These are phyloP conservation scores for Ustilago loliicola DNA, from an alignment of 1,284 basidiomycete species.

Conservation along the genomic window DNA sequence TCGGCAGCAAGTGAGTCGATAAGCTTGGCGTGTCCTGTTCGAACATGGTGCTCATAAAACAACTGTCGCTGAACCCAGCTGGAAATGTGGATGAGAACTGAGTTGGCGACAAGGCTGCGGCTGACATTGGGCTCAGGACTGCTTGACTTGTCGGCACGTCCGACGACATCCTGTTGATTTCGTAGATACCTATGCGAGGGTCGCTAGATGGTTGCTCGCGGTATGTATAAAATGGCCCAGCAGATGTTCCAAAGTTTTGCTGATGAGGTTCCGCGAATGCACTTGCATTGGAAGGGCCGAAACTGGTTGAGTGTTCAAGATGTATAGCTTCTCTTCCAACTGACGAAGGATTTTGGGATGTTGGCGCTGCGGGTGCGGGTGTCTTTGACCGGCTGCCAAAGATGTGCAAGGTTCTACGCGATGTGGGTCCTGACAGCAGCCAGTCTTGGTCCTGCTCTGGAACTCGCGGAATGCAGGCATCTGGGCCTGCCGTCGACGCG, in stretches of 20 bases:
- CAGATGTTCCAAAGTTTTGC: background rate
- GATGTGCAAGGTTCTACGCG: constrained; percentile 9
- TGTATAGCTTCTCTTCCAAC: background rate
- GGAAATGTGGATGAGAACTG: constrained; percentile 5
- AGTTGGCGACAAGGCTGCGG: constrained; percentile 7
- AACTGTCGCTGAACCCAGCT: background rate
- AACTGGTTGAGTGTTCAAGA: too few species aligned
- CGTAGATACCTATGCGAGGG: background rate
- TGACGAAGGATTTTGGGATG: background rate
- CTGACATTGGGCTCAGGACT: constrained; percentile 9
- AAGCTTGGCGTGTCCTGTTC: constrained; percentile 34
- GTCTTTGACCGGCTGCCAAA: constrained; percentile 3
- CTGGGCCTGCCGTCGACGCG: background rate
- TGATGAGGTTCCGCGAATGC: background rate
- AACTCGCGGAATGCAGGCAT: background rate
- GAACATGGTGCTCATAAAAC: constrained; percentile 4
- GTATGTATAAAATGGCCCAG: constrained; percentile 5
- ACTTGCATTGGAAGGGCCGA: background rate
- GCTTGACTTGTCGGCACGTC: background rate
- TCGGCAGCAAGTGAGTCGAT: constrained; percentile 24
- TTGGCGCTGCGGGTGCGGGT: too few species aligned
- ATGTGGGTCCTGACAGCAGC: constrained; percentile 11
- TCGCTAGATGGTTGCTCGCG: constrained; percentile 16
- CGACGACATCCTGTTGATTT: background rate
- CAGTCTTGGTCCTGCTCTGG: constrained; percentile 13